Percentiles rank a stretch among this genome's conserved stretches.
These are phyloP conservation scores for Biscutella laevigata DNA, from an alignment of 441 rosid genomes.

Conservation along the genomic window DNA sequence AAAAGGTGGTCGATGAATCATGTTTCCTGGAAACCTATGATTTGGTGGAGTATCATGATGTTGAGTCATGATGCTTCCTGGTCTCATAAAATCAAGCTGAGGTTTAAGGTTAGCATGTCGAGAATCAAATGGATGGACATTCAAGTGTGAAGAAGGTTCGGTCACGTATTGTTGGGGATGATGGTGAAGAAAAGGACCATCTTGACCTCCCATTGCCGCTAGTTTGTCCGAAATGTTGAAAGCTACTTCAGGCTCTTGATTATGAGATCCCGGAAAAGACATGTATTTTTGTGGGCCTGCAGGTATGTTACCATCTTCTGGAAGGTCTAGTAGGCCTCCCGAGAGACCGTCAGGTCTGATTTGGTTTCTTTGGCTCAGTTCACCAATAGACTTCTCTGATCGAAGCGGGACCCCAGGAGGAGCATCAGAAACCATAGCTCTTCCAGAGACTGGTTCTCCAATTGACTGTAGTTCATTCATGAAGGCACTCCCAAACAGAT, in stretches of 20 bases:
- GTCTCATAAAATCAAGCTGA: slow-evolving; percentile 48
- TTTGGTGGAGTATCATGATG: slow-evolving; percentile 45
- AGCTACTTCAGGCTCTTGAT: slow-evolving; percentile 40
- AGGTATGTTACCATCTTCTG: slow-evolving; percentile 33
- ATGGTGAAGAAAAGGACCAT: slow-evolving; percentile 35
- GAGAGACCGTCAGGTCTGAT: slow-evolving; percentile 43
- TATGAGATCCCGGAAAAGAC: slow-evolving; percentile 37
- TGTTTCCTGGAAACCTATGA: slow-evolving; percentile 50
- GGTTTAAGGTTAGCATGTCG: slow-evolving; percentile 48
- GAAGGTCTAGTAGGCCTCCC: slow-evolving; percentile 38
- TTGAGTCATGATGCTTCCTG: slow-evolving; percentile 37
- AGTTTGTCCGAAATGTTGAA: slow-evolving; percentile 51
- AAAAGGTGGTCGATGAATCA: slow-evolving; percentile 66
- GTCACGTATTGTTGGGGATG: slow-evolving; percentile 43
- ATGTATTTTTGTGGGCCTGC: slow-evolving; percentile 37
- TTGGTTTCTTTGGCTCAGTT: slow-evolving; percentile 32
- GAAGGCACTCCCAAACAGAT: slow-evolving; percentile 88
- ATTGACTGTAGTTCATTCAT: slow-evolving; percentile 87
- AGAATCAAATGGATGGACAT: slow-evolving; percentile 57
- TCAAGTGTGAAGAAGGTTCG: slow-evolving; percentile 46
- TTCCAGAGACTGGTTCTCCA: slow-evolving; percentile 53
- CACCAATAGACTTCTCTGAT: slow-evolving; percentile 32
- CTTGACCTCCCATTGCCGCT: slow-evolving; percentile 48
- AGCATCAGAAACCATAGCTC: slow-evolving; percentile 35
- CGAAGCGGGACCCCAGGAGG: slow-evolving; percentile 33